Base-by-base conservation (phyloP, 1,284 basidiomycete genomes). In the Spongispora temasekensis region DNA sequence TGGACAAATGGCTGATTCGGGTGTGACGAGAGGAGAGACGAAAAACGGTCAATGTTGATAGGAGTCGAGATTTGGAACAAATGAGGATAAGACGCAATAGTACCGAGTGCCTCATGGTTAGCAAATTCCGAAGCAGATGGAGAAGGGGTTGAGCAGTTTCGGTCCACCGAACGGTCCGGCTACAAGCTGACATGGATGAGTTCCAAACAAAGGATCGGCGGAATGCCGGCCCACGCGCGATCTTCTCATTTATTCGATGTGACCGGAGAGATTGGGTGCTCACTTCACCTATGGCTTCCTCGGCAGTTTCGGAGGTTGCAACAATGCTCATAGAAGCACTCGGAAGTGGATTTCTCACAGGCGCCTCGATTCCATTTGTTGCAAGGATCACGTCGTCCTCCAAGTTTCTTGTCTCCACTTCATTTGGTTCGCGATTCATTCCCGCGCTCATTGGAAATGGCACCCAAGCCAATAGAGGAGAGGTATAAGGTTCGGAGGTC, bases 21-120 rank as follows among this genome's bases (percentile, higher is more conserved):
- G 27, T 48, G 15, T 4, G 56, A 23, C 0, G 13, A 2, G 0
- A 77, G 59, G 0, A 74, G 57, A 0, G 13, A 1, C 54, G 71
- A 61, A 31, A 79, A 70, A 0, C 30, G 25, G n/a, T 75, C 67
- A 25, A 77, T 66, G 15, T 78, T 69, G 48, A 80, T 71, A 0
- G 79, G 76, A 0, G 75, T 76, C 0, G 65, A 58, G 40, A 80
- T 66, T 9, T 65, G 59, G 63, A 79, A 77, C 0, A 79, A 60
- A 7, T 75, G 21, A 5, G 72, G 69, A 48, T 75, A 30, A 0
- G 61, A n/a, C 0, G 13, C 0, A 17, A 78, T 64, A 0, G 75
- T 77, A 3, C 55, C 8, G 4, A 55, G 19, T 0, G 63, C 68
- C 1, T 34, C 42, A 5, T 9, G 1, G 10, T 74, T 69, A 0